A percentile compares a stretch with the other conserved stretches of the same genome.
These are phyloP conservation scores for Silene uniflora DNA, from an alignment of 148 eudicot species.

Conservation along the genomic window DNA sequence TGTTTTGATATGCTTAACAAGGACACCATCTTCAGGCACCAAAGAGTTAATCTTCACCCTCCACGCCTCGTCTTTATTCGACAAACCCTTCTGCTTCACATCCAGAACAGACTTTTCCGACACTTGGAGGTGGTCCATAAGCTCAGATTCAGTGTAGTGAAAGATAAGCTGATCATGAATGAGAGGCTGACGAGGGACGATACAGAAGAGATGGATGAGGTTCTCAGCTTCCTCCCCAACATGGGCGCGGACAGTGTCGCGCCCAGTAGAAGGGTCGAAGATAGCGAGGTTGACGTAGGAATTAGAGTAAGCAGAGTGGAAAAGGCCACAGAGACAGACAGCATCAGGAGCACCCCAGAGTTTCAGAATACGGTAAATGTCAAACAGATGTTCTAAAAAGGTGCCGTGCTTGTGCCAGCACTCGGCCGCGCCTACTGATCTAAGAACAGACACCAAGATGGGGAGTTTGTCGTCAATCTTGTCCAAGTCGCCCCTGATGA, in stretches of 20 bases:
- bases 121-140: slow-evolving; percentile 43
- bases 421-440: slow-evolving; percentile 80
- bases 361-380: slow-evolving; percentile 59
- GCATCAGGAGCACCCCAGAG: slow-evolving; percentile 58
- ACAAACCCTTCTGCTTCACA: no score
- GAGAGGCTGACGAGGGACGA: slow-evolving; percentile 69
- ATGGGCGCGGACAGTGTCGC: slow-evolving; percentile 55
- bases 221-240: slow-evolving; percentile 69
- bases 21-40: slow-evolving; percentile 58
- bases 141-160: slow-evolving; percentile 55
- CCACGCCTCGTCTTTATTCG: slow-evolving; percentile 42
- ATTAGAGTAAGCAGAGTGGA: slow-evolving; percentile 97
- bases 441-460: slow-evolving; percentile 49
- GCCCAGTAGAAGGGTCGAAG: slow-evolving; percentile 75
- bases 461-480: slow-evolving; percentile 49
- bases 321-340: slow-evolving; percentile 77
- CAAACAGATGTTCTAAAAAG: slow-evolving; percentile 74
- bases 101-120: slow-evolving; percentile 11
- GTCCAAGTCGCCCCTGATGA: slow-evolving; percentile 67
- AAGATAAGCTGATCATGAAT: slow-evolving; percentile 73
- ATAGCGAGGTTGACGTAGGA: slow-evolving; percentile 97
- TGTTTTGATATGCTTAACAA: slow-evolving; percentile 68
- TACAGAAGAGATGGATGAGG: slow-evolving; percentile 73
- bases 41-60: slow-evolving; percentile 57
- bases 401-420: slow-evolving; percentile 99